A percentile compares a stretch with the other conserved stretches of the same genome.
Evolutionary conservation across 192 early-diverging fungal species (phyloP).

Genomic region (Backusella luteola): DNA sequence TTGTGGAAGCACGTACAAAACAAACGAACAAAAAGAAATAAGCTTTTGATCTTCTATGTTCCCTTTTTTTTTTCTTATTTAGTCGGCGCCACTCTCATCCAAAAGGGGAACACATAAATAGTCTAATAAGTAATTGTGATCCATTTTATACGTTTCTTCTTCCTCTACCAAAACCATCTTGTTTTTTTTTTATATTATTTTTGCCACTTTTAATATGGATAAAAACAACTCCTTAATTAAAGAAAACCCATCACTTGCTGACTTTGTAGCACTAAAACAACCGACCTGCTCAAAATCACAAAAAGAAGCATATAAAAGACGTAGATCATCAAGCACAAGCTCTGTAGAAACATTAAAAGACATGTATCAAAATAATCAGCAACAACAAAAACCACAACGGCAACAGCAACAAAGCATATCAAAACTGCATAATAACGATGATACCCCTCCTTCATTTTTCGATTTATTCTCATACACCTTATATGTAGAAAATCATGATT

Average conservation of each 20-base stretch:
- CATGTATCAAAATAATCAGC: neutral
- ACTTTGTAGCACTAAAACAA: neutral
- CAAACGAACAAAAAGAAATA: neutral
- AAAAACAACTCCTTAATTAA: neutral
- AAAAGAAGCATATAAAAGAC: neutral
- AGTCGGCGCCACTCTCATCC: neutral
- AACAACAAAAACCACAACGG: neutral
- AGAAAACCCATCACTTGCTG: neutral
- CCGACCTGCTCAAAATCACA: neutral
- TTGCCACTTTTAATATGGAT: neutral
- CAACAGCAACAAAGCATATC: neutral
- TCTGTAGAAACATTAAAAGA: neutral
- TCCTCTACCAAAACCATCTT: neutral
- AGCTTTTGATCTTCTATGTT: neutral
- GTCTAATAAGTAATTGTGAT: neutral
- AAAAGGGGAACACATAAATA: neutral
- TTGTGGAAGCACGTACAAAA: neutral
- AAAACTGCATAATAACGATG: neutral
- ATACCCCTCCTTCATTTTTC: neutral
- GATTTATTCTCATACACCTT: constrained; percentile 21
- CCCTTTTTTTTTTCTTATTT: neutral
- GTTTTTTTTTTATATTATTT: neutral
- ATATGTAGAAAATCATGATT: constrained; percentile 69
- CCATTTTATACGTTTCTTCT: neutral
- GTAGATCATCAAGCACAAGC: neutral